Percentiles rank a stretch among this genome's conserved stretches.
Conservation (phyloP, 306 rosid genomes). For the Lotus japonicus region DNA sequence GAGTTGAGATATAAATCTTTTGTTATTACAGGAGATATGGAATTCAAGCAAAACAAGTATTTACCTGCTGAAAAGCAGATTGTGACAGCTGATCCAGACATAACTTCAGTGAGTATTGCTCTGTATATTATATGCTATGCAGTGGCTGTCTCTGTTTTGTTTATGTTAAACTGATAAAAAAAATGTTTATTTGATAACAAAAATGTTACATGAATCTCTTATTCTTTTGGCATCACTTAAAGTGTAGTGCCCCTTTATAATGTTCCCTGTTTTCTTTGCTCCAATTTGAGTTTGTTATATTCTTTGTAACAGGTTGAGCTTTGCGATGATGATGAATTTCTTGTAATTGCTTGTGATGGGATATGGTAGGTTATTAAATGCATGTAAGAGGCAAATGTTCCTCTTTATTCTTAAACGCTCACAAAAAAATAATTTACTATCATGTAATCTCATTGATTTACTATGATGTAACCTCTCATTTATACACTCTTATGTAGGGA, state of each 20-base stretch:
- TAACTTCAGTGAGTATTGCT: conserved; percentile 51
- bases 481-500: conserved; percentile 45
- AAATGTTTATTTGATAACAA: too few relatives aligned
- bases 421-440: neutral
- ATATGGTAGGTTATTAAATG: conserved; percentile 62
- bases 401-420: neutral
- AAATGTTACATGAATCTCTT: neutral
- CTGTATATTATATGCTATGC: neutral
- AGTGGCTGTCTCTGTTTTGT: neutral
- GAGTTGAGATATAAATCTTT: neutral
- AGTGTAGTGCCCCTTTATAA: neutral
- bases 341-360: conserved; percentile 94
- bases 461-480: conserved; percentile 5
- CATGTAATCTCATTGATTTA: conserved; percentile 1
- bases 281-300: neutral
- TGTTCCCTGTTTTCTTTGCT: neutral
- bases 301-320: conserved; percentile 61
- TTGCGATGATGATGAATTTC: conserved; percentile 85
- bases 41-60: conserved; percentile 77
- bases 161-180: too few relatives aligned
- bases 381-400: neutral
- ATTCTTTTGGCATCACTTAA: neutral
- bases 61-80: conserved; percentile 86
- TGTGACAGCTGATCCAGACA: conserved; percentile 82
- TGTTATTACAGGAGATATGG: conserved; percentile 66